Percentiles rank a stretch among this genome's conserved stretches.
phyloP scores from a whole-genome alignment of 2,329 filamentous ascomycete species.

The Hymenoscyphus fraxineus region DNA sequence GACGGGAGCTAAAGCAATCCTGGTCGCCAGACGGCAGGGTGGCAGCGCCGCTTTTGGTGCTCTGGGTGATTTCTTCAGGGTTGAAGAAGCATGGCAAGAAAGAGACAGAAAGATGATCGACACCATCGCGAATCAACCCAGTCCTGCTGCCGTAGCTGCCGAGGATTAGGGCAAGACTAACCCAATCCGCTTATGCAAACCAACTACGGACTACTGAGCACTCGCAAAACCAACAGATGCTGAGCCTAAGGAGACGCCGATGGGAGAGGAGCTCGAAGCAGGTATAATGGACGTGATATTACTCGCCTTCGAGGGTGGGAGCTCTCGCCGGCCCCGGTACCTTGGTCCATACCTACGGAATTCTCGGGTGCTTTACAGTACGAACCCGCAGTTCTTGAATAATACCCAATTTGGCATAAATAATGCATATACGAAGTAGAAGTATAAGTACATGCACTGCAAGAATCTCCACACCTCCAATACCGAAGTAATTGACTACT shows the following conservation, averaged over 20 bases:
- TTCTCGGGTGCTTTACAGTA: background rate
- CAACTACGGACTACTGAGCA: background rate
- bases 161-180: background rate
- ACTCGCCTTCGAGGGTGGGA: background rate
- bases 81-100: background rate
- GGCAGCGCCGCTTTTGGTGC: background rate
- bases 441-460: too few relatives aligned
- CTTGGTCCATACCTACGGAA: background rate
- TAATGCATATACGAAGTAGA: too few relatives aligned
- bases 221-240: background rate
- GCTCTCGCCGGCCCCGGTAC: background rate
- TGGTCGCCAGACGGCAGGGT: background rate
- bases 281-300: background rate
- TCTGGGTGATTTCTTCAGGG: background rate
- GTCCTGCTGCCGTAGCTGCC: background rate
- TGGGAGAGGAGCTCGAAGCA: too few relatives aligned
- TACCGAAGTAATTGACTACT: too few relatives aligned
- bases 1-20: constrained; percentile 4
- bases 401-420: too few relatives aligned
- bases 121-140: background rate
- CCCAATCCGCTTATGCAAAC: background rate
- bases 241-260: background rate
- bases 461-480: too few relatives aligned
- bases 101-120: background rate
- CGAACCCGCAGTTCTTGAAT: too few relatives aligned